Conservation (phyloP, 2,329 filamentous ascomycete genomes). For the Sporothrix schenckii region DNA sequence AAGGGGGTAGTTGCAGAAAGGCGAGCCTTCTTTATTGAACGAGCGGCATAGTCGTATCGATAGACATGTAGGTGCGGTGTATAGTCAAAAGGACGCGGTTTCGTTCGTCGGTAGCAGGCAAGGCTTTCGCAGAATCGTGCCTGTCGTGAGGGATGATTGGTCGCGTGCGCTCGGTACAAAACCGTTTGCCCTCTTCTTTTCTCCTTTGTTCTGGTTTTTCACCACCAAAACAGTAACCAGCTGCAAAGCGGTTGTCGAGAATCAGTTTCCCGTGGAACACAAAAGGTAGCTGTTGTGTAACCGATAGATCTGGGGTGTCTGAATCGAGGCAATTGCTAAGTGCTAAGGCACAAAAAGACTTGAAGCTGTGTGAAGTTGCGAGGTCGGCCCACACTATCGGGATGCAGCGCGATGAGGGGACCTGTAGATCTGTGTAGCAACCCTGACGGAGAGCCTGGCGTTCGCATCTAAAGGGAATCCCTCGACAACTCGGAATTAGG, state of each 20-base stretch:
- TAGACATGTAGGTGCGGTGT: background rate
- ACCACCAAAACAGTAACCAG: slow-evolving; percentile 1
- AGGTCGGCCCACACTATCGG: slow-evolving; percentile 6
- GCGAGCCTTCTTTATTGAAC: slow-evolving; percentile 21
- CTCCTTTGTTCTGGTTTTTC: background rate
- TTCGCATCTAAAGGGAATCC: slow-evolving; percentile 1
- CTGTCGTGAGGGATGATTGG: slow-evolving; percentile 14
- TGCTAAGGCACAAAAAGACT: slow-evolving; percentile 5
- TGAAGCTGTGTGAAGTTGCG: background rate
- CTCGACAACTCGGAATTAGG: slow-evolving; percentile 26
- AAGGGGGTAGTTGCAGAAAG: slow-evolving; percentile 6
- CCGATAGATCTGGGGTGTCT: background rate
- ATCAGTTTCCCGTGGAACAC: slow-evolving; percentile 8
- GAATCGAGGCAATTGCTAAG: background rate
- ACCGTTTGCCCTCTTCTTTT: background rate
- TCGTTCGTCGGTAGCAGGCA: background rate
- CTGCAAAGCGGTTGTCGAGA: background rate
- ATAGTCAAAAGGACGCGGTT: background rate
- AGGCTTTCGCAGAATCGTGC: slow-evolving; percentile 10
- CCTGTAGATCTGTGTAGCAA: slow-evolving; percentile 22
- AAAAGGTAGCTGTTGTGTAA: slow-evolving; percentile 12
- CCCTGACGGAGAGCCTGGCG: background rate
- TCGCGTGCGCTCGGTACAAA: slow-evolving; percentile 29
- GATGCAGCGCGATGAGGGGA: slow-evolving; percentile 17
- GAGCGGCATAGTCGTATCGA: slow-evolving; percentile 26